Percentiles rank a stretch among this genome's conserved stretches.
phyloP scores from a whole-genome alignment of 108 stramenopile genomes.

The Cyclotella kingstonii region DNA sequence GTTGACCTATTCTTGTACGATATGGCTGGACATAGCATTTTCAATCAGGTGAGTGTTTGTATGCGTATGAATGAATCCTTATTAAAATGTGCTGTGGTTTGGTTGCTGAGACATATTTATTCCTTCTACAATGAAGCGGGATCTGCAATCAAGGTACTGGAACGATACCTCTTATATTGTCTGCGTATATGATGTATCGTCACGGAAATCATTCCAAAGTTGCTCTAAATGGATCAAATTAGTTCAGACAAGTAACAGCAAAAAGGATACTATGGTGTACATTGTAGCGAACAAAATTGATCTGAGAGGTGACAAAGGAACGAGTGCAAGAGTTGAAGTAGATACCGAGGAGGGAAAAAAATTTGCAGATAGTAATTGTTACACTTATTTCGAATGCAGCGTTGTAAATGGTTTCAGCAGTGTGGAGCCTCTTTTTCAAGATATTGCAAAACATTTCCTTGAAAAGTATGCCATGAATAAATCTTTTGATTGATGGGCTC shows the following conservation, averaged over 20 bases:
- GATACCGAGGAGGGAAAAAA: conserved; percentile 1
- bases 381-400: neutral
- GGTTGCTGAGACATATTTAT: no score
- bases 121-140: neutral
- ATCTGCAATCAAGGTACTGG: neutral
- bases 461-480: neutral
- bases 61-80: neutral
- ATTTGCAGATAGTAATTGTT: conserved; percentile 3
- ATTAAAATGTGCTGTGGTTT: no score
- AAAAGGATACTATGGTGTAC: neutral
- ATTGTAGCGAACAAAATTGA: conserved; percentile 10
- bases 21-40: conserved; percentile 1
- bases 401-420: neutral
- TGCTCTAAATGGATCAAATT: conserved; percentile 5
- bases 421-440: neutral
- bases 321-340: neutral
- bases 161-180: neutral
- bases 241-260: neutral
- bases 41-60: neutral
- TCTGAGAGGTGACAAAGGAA: neutral
- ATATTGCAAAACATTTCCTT: neutral
- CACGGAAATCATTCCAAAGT: neutral
- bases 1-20: conserved; percentile 10
- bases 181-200: conserved; percentile 4
- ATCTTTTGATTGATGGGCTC: no score